Conservation (phyloP, 805 yeast genomes). For the Candida taoyuanica region DNA sequence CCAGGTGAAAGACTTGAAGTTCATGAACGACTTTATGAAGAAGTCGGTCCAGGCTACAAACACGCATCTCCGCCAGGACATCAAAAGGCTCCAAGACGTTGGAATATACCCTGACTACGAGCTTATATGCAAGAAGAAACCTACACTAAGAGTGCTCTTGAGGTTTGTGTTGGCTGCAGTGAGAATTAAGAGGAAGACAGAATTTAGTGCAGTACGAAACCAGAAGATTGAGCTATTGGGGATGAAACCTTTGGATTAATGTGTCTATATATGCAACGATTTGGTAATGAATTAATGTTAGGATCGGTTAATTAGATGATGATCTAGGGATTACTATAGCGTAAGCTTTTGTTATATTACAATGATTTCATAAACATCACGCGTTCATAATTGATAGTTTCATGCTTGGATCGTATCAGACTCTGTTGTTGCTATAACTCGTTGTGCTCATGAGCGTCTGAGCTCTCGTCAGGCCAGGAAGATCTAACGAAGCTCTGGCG, state of each 20-base stretch:
- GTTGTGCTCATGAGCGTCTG: slow-evolving; percentile 28
- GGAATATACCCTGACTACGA: slow-evolving; percentile 28
- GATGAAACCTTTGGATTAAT: slow-evolving; percentile 6
- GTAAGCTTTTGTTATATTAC: no score
- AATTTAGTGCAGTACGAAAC: slow-evolving; percentile 18
- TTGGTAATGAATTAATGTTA: neutral
- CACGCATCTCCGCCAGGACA: slow-evolving; percentile 23
- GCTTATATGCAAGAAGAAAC: slow-evolving; percentile 19
- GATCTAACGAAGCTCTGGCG: slow-evolving; percentile 36
- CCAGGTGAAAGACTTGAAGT: slow-evolving; percentile 32
- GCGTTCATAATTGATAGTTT: no score
- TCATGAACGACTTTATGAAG: slow-evolving; percentile 30
- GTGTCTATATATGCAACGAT: neutral
- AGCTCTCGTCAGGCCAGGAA: slow-evolving; percentile 39
- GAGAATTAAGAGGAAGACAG: slow-evolving; percentile 32
- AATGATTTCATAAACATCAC: no score
- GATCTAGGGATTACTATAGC: neutral
- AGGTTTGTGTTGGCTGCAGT: slow-evolving; percentile 35
- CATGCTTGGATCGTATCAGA: neutral
- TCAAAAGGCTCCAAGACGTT: slow-evolving; percentile 24
- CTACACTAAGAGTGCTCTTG: slow-evolving; percentile 27
- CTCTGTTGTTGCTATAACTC: slow-evolving; percentile 6
- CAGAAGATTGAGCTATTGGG: slow-evolving; percentile 19
- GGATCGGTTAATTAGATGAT: neutral
- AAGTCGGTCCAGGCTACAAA: slow-evolving; percentile 27